Evolutionary conservation across 345 rosid genomes (phyloP).

Genomic region (Microcos paniculata): DNA sequence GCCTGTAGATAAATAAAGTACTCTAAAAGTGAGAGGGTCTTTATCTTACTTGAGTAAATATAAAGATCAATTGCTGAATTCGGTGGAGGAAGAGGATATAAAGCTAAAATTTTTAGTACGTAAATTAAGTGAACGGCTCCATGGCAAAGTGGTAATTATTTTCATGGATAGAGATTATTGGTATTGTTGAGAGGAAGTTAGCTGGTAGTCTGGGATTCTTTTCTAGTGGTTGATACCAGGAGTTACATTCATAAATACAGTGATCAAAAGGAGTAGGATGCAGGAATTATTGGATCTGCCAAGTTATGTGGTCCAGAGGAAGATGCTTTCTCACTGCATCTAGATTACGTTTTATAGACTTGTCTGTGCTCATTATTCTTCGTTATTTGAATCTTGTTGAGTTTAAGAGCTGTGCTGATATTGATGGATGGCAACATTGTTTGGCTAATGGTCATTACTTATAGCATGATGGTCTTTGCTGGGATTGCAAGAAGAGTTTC

Average conservation of each 20-base stretch:
- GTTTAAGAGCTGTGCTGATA: not conserved
- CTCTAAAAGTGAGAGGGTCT: not conserved
- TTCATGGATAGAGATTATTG: not conserved
- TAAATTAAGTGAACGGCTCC: not conserved
- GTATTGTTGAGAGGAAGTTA: not conserved
- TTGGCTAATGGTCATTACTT: no score
- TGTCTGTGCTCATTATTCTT: not conserved
- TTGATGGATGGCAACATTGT: no score
- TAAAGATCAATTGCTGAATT: not conserved
- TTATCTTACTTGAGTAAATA: not conserved
- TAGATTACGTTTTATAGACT: not conserved
- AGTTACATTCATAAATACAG: not conserved
- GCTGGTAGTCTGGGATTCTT: not conserved
- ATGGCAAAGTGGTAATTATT: not conserved
- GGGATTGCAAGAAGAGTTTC: not conserved
- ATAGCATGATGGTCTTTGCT: not conserved
- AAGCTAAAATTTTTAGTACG: not conserved
- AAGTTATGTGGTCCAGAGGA: not conserved
- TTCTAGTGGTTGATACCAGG: not conserved
- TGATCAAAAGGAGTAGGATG: not conserved
- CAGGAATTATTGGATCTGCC: not conserved
- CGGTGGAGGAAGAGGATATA: not conserved
- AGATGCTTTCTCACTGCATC: not conserved
- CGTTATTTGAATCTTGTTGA: not conserved
- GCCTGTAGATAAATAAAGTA: not conserved